Conservation (phyloP, 495 filamentous ascomycete species). For the Podospora appendiculata region DNA sequence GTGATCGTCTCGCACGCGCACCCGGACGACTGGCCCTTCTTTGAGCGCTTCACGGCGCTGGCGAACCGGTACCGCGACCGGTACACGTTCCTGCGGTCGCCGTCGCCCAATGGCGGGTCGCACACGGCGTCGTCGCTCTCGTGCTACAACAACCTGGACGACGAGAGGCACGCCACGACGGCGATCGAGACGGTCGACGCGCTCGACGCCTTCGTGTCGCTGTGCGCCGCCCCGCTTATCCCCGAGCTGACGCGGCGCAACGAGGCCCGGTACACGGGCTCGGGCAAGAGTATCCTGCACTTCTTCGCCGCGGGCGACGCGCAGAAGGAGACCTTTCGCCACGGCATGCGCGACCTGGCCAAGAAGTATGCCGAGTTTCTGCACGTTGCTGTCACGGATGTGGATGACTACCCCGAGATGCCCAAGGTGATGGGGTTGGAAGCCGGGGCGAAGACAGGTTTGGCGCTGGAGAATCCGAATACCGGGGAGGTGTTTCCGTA, state of each 20-base stretch:
- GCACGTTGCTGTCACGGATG: conserved; percentile 26
- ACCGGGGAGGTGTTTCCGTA: conserved; percentile 13
- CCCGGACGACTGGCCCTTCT: conserved; percentile 11
- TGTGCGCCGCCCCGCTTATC: conserved; percentile 17
- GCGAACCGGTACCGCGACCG: conserved; percentile 18
- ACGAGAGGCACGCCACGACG: conserved; percentile 6
- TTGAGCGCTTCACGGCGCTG: conserved; percentile 13
- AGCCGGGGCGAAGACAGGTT: conserved; percentile 1
- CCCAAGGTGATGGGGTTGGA: conserved; percentile 11
- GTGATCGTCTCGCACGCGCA: conserved; percentile 10
- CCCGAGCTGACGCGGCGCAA: conserved; percentile 28
- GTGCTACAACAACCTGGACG: conserved; percentile 22
- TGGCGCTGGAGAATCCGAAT: conserved; percentile 14
- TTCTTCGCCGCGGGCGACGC: conserved; percentile 17
- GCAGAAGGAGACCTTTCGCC: conserved; percentile 13
- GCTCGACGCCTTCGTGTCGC: conserved; percentile 22
- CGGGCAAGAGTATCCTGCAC: conserved; percentile 28
- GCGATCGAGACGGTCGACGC: conserved; percentile 4
- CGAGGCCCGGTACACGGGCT: conserved; percentile 20
- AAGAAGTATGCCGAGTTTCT: conserved; percentile 27
- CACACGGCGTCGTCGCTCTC: conserved; percentile 12
- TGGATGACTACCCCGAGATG: conserved; percentile 25
- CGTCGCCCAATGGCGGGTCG: conserved; percentile 1
- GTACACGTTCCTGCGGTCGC: conserved; percentile 24
- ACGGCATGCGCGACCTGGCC: conserved; percentile 18